phyloP scores from a whole-genome alignment of 2,329 filamentous ascomycete genomes.

The Chalara sp. region DNA sequence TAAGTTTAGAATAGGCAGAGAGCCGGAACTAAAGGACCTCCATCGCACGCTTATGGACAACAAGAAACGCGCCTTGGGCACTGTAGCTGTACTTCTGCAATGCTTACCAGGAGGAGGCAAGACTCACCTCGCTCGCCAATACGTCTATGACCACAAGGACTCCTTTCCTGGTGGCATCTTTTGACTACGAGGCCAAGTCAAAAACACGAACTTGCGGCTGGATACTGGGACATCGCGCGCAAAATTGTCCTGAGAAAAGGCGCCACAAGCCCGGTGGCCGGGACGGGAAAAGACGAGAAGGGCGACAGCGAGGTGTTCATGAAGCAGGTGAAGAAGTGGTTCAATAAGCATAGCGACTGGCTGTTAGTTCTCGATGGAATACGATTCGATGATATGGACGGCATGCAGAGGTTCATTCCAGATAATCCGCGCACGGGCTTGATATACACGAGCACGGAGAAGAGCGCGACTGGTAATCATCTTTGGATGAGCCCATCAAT shows the following conservation, averaged over 20 bases:
- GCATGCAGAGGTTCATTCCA: constrained; percentile 55
- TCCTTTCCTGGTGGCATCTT: constrained; percentile 61
- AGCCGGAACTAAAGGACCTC: constrained; percentile 49
- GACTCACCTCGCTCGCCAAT: constrained; percentile 61
- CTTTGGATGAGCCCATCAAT: constrained; percentile 52
- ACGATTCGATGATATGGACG: constrained; percentile 49
- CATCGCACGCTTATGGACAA: constrained; percentile 53
- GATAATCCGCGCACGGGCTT: constrained; percentile 55
- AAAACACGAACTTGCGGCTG: constrained; percentile 49
- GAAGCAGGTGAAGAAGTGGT: constrained; percentile 52
- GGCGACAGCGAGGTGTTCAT: constrained; percentile 41
- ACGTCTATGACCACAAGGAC: constrained; percentile 52
- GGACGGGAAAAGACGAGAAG: background rate
- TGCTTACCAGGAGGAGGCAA: constrained; percentile 62
- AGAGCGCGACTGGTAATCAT: constrained; percentile 46
- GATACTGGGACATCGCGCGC: constrained; percentile 60
- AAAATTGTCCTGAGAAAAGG: constrained; percentile 39
- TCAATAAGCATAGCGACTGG: constrained; percentile 56
- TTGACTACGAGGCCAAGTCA: constrained; percentile 59
- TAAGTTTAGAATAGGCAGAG: constrained; percentile 34
- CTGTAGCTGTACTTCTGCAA: constrained; percentile 56
- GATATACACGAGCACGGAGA: constrained; percentile 62
- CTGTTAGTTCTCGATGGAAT: constrained; percentile 62
- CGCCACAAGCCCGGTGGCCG: constrained; percentile 26
- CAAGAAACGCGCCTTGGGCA: constrained; percentile 47